A percentile compares a stretch with the other conserved stretches of the same genome.
Evolutionary conservation across 2,329 filamentous ascomycete genomes (phyloP).

Genomic region (Xylariomycetidae sp.): DNA sequence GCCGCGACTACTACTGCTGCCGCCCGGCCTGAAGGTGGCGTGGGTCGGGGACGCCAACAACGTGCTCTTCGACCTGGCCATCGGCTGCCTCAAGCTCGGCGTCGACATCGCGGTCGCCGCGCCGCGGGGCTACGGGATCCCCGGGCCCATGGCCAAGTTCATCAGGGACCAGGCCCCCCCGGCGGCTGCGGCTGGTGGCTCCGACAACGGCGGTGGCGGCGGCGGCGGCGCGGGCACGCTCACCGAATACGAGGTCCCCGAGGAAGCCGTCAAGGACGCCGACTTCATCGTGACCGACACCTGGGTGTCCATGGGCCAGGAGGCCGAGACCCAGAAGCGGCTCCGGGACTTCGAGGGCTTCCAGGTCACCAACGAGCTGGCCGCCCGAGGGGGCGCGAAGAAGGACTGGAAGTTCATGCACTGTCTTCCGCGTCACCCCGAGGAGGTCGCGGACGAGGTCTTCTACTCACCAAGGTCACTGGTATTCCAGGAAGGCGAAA

Average conservation of each 20-base stretch:
- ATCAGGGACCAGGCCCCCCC: slow-evolving; percentile 61
- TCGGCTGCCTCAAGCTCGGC: slow-evolving; percentile 81
- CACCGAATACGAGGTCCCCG: slow-evolving; percentile 71
- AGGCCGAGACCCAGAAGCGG: slow-evolving; percentile 73
- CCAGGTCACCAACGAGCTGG: slow-evolving; percentile 85
- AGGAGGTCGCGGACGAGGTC: slow-evolving; percentile 92
- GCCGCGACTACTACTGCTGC: too few relatives aligned
- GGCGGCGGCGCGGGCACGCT: slow-evolving; percentile 61
- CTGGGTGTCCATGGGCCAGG: slow-evolving; percentile 98
- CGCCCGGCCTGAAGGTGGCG: slow-evolving; percentile 83
- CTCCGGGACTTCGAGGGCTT: slow-evolving; percentile 82
- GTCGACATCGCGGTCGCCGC: slow-evolving; percentile 84
- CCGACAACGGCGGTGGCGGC: too few relatives aligned
- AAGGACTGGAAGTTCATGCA: slow-evolving; percentile 97
- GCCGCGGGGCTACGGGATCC: slow-evolving; percentile 79
- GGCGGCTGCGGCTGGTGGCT: too few relatives aligned
- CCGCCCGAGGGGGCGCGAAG: slow-evolving; percentile 79
- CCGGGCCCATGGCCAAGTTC: slow-evolving; percentile 65
- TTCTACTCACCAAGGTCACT: slow-evolving; percentile 84
- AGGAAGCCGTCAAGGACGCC: slow-evolving; percentile 79
- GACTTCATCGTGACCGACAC: slow-evolving; percentile 94
- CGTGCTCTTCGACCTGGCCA: slow-evolving; percentile 89
- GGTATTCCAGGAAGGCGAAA: slow-evolving; percentile 92
- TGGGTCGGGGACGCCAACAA: slow-evolving; percentile 98
- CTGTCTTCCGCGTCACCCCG: slow-evolving; percentile 84